phyloP scores from a whole-genome alignment of 306 rosid species.

The Elaeagnus macrophylla region DNA sequence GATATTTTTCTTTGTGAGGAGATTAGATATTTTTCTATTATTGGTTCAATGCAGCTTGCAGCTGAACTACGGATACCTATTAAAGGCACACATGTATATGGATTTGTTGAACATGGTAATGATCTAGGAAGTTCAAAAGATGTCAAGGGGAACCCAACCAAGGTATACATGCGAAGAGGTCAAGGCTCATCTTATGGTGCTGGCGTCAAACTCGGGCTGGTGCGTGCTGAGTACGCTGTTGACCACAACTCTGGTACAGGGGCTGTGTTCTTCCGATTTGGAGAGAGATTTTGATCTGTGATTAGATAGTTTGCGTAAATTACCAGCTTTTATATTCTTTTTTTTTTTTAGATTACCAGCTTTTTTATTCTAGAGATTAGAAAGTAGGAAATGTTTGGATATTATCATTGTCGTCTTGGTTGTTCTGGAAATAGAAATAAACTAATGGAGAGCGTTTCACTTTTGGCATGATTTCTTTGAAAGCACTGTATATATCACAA shows the following conservation, averaged over 20 bases:
- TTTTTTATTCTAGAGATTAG: constrained; percentile 22
- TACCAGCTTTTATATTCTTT: too few species aligned
- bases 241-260: constrained; percentile 95
- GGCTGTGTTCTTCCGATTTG: constrained; percentile 86
- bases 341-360: too few species aligned
- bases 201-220: constrained; percentile 79
- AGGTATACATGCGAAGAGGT: constrained; percentile 85
- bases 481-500: too few species aligned
- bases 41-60: constrained; percentile 55
- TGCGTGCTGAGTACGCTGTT: constrained; percentile 82
- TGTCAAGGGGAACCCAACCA: constrained; percentile 90
- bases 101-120: constrained; percentile 85
- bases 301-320: constrained; percentile 13
- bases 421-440: too few species aligned
- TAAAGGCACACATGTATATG: constrained; percentile 70
- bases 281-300: constrained; percentile 77
- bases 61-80: constrained; percentile 82
- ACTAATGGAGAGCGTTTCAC: too few species aligned
- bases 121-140: constrained; percentile 88
- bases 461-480: too few species aligned
- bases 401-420: too few species aligned
- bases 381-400: not conserved
- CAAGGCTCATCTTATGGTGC: constrained; percentile 79
- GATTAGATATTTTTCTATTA: constrained; percentile 9
- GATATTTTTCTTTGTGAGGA: not conserved